phyloP scores from a whole-genome alignment of 2,329 filamentous ascomycete species.

The Ophiocordyceps camponoti-saundersi region DNA sequence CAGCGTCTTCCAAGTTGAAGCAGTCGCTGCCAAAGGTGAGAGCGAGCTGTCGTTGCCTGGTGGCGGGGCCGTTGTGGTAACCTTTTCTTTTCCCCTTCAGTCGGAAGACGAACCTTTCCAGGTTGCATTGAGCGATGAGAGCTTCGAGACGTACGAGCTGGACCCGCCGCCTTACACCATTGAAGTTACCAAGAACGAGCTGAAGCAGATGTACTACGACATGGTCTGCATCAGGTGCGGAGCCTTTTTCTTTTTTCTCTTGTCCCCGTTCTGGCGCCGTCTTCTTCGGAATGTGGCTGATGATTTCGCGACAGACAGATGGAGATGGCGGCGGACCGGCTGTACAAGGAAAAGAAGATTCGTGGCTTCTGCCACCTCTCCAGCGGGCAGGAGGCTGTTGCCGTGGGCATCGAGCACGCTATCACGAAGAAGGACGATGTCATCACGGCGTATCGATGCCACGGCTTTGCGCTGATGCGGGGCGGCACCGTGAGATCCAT shows the following conservation, averaged over 20 bases:
- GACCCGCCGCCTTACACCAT: conserved; percentile 90
- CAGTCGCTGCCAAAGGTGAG: conserved; percentile 41
- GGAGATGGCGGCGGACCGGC: conserved; percentile 97
- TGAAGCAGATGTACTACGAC: conserved; percentile 98
- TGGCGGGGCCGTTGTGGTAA: background rate
- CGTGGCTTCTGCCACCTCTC: conserved; percentile 99
- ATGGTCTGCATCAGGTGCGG: conserved; percentile 87
- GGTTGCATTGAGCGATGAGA: conserved; percentile 88
- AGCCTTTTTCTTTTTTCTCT: background rate
- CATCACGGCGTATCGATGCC: conserved; percentile 97
- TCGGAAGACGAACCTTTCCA: conserved; percentile 89
- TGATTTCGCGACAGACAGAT: conserved; percentile 52
- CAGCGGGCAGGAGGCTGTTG: conserved; percentile 93
- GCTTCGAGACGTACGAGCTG: conserved; percentile 98
- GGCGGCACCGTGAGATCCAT: conserved; percentile 80
- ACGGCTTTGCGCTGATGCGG: conserved; percentile 96
- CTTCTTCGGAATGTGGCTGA: background rate
- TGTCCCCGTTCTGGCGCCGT: background rate
- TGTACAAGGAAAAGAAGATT: conserved; percentile 99
- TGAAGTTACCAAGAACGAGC: conserved; percentile 87
- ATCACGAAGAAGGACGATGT: conserved; percentile 83
- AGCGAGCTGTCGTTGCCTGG: conserved; percentile 5
- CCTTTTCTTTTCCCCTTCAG: conserved; percentile 26
- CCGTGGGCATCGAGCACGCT: conserved; percentile 90
- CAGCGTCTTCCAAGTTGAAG: conserved; percentile 78